Conservation (phyloP, 1,284 basidiomycete species). For the Lentinus polychrous region DNA sequence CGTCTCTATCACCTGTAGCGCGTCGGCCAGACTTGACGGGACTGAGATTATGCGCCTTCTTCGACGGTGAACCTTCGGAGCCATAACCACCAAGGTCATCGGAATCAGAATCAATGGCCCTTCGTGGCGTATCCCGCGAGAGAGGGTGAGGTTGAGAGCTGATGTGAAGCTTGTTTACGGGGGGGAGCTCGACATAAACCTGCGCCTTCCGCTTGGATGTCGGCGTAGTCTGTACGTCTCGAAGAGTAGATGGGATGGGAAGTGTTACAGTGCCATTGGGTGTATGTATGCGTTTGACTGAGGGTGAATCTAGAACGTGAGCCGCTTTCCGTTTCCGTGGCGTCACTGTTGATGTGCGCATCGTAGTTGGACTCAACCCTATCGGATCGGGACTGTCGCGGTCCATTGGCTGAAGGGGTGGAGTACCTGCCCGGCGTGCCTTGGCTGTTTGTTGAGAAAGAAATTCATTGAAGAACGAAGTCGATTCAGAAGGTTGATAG, state of each 20-base stretch:
- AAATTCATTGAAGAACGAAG: constrained; percentile 56
- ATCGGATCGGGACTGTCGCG: constrained; percentile 44
- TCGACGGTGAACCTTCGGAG: constrained; percentile 25
- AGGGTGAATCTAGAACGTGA: constrained; percentile 32
- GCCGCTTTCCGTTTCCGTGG: constrained; percentile 44
- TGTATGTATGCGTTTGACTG: constrained; percentile 22
- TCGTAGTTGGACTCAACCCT: constrained; percentile 24
- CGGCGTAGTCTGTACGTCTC: constrained; percentile 7
- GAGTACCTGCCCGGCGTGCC: constrained; percentile 1
- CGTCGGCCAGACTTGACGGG: constrained; percentile 40
- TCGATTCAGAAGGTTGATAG: constrained; percentile 51
- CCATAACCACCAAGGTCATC: constrained; percentile 58
- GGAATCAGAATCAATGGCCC: constrained; percentile 29
- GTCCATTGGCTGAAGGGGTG: constrained; percentile 8
- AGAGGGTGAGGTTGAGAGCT: constrained; percentile 23
- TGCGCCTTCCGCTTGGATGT: constrained; percentile 26
- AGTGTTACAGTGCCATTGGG: neutral
- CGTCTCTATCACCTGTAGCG: constrained; percentile 66
- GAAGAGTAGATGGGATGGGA: constrained; percentile 2
- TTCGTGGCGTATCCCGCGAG: constrained; percentile 9
- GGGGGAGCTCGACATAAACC: constrained; percentile 57
- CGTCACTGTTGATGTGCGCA: constrained; percentile 28
- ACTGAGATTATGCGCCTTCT: constrained; percentile 17
- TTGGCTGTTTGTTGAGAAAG: constrained; percentile 44
- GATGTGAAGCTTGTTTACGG: constrained; percentile 33